Percentiles rank a stretch among this genome's conserved stretches.
Evolutionary conservation across 805 yeast genomes (phyloP).

Genomic region (Ogataea ganodermae): DNA sequence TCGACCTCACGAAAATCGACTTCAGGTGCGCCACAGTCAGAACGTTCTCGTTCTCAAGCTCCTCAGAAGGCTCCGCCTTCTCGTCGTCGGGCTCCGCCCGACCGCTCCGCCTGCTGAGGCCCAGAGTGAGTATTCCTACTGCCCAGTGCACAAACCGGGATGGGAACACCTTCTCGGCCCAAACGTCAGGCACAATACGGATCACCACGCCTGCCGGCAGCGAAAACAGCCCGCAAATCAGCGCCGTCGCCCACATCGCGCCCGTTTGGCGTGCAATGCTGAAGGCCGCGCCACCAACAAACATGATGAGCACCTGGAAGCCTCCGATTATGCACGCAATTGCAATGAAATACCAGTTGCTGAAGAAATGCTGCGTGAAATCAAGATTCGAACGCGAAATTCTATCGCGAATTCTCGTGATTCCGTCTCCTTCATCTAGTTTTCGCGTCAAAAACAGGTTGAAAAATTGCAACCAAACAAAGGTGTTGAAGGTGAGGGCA

Average conservation of each 20-base stretch:
- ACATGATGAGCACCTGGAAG: constrained; percentile 88
- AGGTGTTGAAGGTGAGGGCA: constrained; percentile 91
- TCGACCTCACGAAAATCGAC: constrained; percentile 18
- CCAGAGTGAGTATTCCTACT: constrained; percentile 25
- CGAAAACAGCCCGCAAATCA: constrained; percentile 76
- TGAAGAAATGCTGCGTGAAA: constrained; percentile 77
- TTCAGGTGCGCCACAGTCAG: constrained; percentile 17
- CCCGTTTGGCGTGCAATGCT: constrained; percentile 77
- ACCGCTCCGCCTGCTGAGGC: constrained; percentile 15
- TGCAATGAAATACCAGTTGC: constrained; percentile 78
- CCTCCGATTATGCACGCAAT: constrained; percentile 78
- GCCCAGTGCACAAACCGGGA: constrained; percentile 45
- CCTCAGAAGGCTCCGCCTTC: not conserved
- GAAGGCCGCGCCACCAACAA: constrained; percentile 96
- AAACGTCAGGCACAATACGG: constrained; percentile 79
- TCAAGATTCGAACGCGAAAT: constrained; percentile 67
- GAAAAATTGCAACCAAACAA: constrained; percentile 98
- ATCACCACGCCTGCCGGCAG: constrained; percentile 78
- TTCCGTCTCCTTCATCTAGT: constrained; percentile 81
- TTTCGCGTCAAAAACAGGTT: constrained; percentile 89
- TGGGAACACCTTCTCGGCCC: constrained; percentile 71
- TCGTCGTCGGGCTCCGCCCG: constrained; percentile 13
- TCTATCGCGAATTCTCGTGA: constrained; percentile 57
- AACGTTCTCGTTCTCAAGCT: constrained; percentile 23
- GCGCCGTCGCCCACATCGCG: constrained; percentile 87